These are phyloP conservation scores for Vigna unguiculata DNA, from an alignment of 306 rosid species.

Conservation along the genomic window DNA sequence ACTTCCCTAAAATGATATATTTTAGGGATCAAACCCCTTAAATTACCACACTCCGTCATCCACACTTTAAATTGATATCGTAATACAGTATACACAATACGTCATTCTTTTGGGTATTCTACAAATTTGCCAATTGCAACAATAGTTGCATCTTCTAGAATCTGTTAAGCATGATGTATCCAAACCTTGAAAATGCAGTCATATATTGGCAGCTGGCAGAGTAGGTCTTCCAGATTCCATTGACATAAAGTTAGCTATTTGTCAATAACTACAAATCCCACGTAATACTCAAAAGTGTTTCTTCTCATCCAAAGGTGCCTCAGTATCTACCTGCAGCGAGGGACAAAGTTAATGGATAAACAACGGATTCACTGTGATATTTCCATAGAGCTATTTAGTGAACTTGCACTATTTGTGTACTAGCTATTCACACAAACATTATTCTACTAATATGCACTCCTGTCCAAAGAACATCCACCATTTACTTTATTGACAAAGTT, in stretches of 20 bases:
- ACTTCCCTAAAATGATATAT: background rate
- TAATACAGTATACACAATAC: background rate
- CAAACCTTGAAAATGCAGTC: conserved; percentile 12
- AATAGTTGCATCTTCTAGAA: background rate
- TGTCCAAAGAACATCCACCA: background rate
- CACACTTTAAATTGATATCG: background rate
- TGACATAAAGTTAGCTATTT: background rate
- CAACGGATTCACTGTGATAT: background rate
- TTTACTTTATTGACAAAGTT: no score
- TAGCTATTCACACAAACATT: background rate
- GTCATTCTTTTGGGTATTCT: no score
- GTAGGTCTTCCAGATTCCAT: background rate
- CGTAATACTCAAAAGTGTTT: conserved; percentile 1
- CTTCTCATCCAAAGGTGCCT: conserved; percentile 19
- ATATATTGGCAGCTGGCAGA: background rate
- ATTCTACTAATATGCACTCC: background rate
- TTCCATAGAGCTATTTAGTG: background rate
- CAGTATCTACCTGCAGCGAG: conserved; percentile 43
- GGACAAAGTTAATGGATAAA: background rate
- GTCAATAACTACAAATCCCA: background rate
- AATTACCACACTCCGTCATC: background rate
- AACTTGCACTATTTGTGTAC: background rate
- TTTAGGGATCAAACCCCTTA: no score
- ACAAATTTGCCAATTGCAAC: background rate
- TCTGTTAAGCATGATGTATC: background rate